Evolutionary conservation across 331 rosid species (phyloP), one percentile per base, ranked within the genome.

Genomic region (Arachis monticola): DNA sequence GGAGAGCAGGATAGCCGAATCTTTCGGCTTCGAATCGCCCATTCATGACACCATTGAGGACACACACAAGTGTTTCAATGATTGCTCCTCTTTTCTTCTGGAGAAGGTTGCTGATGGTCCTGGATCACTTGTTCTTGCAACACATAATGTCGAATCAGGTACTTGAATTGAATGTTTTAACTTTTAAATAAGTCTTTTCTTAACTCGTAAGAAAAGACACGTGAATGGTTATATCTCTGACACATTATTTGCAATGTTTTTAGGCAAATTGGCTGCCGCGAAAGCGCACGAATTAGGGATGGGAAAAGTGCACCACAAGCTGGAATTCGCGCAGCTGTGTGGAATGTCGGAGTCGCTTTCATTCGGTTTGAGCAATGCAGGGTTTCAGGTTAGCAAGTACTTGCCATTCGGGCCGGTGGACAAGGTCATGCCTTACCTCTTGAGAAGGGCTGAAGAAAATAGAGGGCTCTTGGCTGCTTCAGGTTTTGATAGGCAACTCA

Each of bases 271-370:
- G 80, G 96, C 93, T 1, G 92, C 85, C 0, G 84, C 68, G 14
- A 91, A 87, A 67, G 97, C 96, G 5, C 53, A 75, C 51, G 97
- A 91, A 13, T 1, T 91, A 12, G 98, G 98, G 72, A 66, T 88
- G 2, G 90, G 84, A 40, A 93, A 88, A 69, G 88, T 93, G 82
- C 81, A 75, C 72, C 78, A 80, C 10, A 93, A 85, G 87, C 74
- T 93, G 0, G 96, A 93, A 71, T 93, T 93, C 60, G 97, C 98
- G 0, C 96, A 88, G 51, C 84, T 93, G 3, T 84, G 79, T 51
- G 98, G 98, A 65, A 93, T 93, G 98, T 79, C 97, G 3, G 98
- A 93, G 9, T 88, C 92, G 7, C 87, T 93, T 40, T 93, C 98
- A 6, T 88, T 81, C 66, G 92, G 93, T 3, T 79, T 93, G 52